Percentiles rank a stretch among this genome's conserved stretches.
Conservation (phyloP, 495 filamentous ascomycete species). For the Aspergillus olivimuriae region DNA sequence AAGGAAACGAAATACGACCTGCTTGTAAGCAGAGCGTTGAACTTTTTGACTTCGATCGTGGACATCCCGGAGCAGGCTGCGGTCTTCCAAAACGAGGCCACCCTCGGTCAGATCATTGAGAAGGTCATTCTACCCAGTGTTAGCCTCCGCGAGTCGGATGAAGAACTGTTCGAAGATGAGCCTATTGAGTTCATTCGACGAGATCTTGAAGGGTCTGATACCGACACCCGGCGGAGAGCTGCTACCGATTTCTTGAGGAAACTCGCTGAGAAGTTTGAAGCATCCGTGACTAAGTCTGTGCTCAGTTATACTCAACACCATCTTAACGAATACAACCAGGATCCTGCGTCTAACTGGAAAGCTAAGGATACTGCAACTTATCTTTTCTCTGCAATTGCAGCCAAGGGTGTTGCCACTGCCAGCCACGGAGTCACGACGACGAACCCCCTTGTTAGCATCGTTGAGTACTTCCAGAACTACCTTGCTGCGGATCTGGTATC, state of each 20-base stretch:
- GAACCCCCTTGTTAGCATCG: slow-evolving; percentile 74
- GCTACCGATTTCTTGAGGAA: slow-evolving; percentile 89
- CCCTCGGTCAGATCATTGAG: slow-evolving; percentile 77
- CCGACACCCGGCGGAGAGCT: slow-evolving; percentile 82
- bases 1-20: slow-evolving; percentile 89
- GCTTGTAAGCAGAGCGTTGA: slow-evolving; percentile 86
- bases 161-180: slow-evolving; percentile 96
- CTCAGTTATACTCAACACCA: slow-evolving; percentile 76
- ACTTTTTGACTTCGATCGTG: slow-evolving; percentile 88
- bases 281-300: slow-evolving; percentile 73
- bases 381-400: slow-evolving; percentile 88
- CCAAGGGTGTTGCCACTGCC: slow-evolving; percentile 78
- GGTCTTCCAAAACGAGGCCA: slow-evolving; percentile 73
- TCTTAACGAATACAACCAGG: slow-evolving; percentile 58
- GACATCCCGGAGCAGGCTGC: slow-evolving; percentile 67
- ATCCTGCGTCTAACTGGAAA: slow-evolving; percentile 82
- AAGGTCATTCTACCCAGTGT: slow-evolving; percentile 95
- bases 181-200: slow-evolving; percentile 97
- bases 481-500: slow-evolving; percentile 76
- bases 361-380: slow-evolving; percentile 96
- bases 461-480: slow-evolving; percentile 87
- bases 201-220: slow-evolving; percentile 93
- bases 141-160: slow-evolving; percentile 79
- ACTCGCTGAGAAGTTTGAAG: slow-evolving; percentile 81
- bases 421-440: slow-evolving; percentile 84